Evolutionary conservation across 1,284 basidiomycete genomes (phyloP).

Genomic region (Exobasidium rhododendri): DNA sequence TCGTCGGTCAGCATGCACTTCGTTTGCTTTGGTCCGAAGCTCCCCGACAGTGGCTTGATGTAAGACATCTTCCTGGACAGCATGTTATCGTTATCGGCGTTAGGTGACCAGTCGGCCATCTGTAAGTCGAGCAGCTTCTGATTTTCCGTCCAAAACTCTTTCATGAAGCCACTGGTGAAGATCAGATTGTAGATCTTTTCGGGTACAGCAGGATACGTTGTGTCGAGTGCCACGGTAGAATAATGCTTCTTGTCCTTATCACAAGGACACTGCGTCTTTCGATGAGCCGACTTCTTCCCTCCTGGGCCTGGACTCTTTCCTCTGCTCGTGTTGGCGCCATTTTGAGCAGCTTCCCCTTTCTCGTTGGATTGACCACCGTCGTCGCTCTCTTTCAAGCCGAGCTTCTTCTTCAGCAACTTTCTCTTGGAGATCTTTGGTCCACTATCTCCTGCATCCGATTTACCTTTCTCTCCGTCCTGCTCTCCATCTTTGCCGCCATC

Average conservation of each 20-base stretch:
- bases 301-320: conserved; percentile 4
- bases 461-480: conserved; percentile 11
- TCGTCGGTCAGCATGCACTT: conserved; percentile 91
- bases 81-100: conserved; percentile 64
- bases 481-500: conserved; percentile 26
- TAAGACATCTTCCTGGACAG: conserved; percentile 85
- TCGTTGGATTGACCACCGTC: conserved; percentile 11
- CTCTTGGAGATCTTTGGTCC: conserved; percentile 38
- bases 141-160: conserved; percentile 81
- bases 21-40: conserved; percentile 88
- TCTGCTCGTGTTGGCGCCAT: not conserved
- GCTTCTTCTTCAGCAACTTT: conserved; percentile 36
- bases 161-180: conserved; percentile 92
- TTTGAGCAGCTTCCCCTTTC: conserved; percentile 3
- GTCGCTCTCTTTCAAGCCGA: conserved; percentile 27
- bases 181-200: conserved; percentile 94
- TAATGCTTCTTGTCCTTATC: conserved; percentile 71
- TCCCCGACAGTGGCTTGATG: conserved; percentile 85
- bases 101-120: conserved; percentile 45
- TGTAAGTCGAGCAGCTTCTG: conserved; percentile 70
- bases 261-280: conserved; percentile 71
- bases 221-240: conserved; percentile 71
- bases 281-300: conserved; percentile 49
- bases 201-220: conserved; percentile 78
- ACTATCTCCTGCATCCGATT: conserved; percentile 18